Evolutionary conservation across 2,329 filamentous ascomycete genomes (phyloP).

Genomic region (Rutstroemia sp.): DNA sequence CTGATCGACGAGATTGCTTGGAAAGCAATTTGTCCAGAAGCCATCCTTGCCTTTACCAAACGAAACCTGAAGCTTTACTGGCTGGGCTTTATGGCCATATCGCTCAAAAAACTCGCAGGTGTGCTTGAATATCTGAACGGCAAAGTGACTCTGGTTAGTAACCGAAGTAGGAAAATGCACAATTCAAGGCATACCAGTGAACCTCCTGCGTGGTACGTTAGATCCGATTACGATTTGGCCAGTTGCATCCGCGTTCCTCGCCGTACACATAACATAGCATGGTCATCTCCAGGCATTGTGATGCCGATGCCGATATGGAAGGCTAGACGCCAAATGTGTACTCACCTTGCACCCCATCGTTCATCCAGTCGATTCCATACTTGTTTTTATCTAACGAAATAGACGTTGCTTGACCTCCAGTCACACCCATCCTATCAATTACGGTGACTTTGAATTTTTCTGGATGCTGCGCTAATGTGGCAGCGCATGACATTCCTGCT

Average conservation of each 20-base stretch:
- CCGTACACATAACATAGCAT: too few relatives aligned
- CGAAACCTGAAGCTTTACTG: slow-evolving; percentile 53
- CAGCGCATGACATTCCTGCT: slow-evolving; percentile 55
- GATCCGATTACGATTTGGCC: not conserved
- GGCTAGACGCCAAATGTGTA: not conserved
- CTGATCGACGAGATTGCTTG: slow-evolving; percentile 47
- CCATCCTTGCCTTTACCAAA: slow-evolving; percentile 49
- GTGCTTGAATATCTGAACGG: slow-evolving; percentile 53
- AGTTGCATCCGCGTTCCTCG: not conserved
- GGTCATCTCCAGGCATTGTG: too few relatives aligned
- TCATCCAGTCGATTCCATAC: slow-evolving; percentile 53
- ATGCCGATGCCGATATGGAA: too few relatives aligned
- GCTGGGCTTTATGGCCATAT: slow-evolving; percentile 47
- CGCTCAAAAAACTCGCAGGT: slow-evolving; percentile 57
- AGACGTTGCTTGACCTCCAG: slow-evolving; percentile 54
- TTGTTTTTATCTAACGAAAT: slow-evolving; percentile 49
- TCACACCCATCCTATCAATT: slow-evolving; percentile 49
- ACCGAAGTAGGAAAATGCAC: slow-evolving; percentile 28
- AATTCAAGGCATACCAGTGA: not conserved
- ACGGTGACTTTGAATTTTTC: slow-evolving; percentile 59
- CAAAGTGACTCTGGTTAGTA: slow-evolving; percentile 10
- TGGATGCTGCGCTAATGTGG: slow-evolving; percentile 57
- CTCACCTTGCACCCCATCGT: slow-evolving; percentile 55
- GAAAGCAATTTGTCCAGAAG: slow-evolving; percentile 64
- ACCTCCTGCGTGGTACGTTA: not conserved